Evolutionary conservation across 225 moss, liverwort and hornwort genomes (phyloP).

Genomic region (Thuidium tamariscinum): DNA sequence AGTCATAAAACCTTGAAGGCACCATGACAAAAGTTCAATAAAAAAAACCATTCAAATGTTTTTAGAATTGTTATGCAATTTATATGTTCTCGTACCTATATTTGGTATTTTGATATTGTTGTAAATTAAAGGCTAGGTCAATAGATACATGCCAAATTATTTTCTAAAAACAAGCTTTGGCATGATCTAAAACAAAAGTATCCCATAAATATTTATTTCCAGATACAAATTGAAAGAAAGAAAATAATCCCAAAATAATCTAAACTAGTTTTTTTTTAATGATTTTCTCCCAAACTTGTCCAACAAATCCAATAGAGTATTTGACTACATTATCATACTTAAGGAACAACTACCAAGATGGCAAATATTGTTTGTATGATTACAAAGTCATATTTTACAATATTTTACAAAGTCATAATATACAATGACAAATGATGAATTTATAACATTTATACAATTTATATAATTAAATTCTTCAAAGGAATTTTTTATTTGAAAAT

Average conservation of each 20-base stretch:
- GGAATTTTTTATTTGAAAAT: rapidly evolving
- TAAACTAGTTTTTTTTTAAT: neutral
- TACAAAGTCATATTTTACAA: no score
- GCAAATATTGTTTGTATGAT: no score
- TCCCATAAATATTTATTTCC: neutral
- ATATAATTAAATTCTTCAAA: neutral
- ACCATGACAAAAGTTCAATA: neutral
- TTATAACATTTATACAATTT: neutral
- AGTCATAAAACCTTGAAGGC: neutral
- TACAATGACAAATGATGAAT: neutral
- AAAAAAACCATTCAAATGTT: rapidly evolving
- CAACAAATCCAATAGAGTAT: neutral
- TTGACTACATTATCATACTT: neutral
- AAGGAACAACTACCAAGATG: no score
- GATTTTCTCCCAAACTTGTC: neutral
- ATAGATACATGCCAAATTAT: neutral
- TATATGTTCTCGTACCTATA: neutral
- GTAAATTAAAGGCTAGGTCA: neutral
- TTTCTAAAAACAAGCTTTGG: neutral
- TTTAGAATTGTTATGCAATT: rapidly evolving
- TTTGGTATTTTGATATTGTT: neutral
- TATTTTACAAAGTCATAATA: no score
- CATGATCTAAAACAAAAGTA: neutral
- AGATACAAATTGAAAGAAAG: neutral
- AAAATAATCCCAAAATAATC: neutral